Conservation (phyloP, 129 eudicot species). For the Scalesia atractyloides region DNA sequence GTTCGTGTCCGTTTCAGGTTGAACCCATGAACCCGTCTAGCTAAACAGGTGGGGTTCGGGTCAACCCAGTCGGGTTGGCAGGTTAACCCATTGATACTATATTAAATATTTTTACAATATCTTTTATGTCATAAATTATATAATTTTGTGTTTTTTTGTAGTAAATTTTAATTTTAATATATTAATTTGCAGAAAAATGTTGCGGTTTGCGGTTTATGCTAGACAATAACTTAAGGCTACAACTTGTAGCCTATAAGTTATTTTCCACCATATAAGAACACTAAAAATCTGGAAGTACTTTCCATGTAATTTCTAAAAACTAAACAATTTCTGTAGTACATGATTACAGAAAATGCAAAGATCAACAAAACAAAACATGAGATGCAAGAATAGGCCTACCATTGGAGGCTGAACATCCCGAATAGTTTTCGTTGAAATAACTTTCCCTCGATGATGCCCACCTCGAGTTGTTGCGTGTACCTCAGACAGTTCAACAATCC, state of each 20-base stretch:
- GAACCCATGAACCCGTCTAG: no score
- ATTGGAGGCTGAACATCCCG: conserved; percentile 96
- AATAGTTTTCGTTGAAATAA: conserved; percentile 58
- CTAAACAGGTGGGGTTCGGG: no score
- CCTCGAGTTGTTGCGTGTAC: conserved; percentile 95
- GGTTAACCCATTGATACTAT: no score
- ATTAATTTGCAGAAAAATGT: no score
- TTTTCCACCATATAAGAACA: not conserved
- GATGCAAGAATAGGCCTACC: conserved; percentile 44
- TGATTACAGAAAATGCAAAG: not conserved
- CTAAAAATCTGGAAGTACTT: not conserved
- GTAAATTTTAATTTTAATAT: no score
- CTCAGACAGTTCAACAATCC: conserved; percentile 83
- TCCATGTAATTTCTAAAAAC: not conserved
- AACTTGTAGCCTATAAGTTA: not conserved
- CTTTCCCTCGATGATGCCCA: conserved; percentile 96
- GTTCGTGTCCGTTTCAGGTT: no score
- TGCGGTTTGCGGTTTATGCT: no score
- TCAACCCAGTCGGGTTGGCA: no score
- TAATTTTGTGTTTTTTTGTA: no score
- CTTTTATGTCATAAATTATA: no score
- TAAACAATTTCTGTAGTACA: conserved; percentile 7
- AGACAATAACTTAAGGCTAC: no score
- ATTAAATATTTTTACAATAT: no score
- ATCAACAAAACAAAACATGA: not conserved